Evolutionary conservation across 192 early-diverging fungal species (phyloP), one percentile per base, ranked within the genome.

Genomic region (Coemansia sp.): DNA sequence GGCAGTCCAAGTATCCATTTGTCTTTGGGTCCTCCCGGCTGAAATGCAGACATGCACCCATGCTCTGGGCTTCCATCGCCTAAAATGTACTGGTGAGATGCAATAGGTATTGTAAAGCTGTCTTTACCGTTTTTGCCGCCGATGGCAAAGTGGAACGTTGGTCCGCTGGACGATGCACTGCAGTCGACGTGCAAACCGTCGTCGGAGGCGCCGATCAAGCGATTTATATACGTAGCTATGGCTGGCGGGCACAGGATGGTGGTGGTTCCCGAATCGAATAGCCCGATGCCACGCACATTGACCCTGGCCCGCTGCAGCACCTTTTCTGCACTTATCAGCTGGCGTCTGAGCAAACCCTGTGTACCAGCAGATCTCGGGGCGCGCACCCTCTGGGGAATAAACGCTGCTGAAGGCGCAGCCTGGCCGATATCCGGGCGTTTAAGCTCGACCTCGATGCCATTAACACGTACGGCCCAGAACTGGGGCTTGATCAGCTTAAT

Each of bases 21-120:
- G 63, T 74, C 61, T 8, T 68, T 61, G 5, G 68, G 64, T 4
- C 77, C 68, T 6, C 77, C 77, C 1, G 65, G 68, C 56, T 74
- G 77, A 58, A 80, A 80, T 1, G 77, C 77, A 24, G 77, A 74
- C 71, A 80, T 74, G 42, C 77, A 80, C 0, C 77, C 75, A 64
- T 78, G 75, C 0, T 27, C 52, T 13, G 72, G 56, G 13, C 34
- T 55, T 5, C 72, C 77, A 34, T 80, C 71, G 2, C 72, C 72
- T 1, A 80, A 61, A 8, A 80, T 60, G 27, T 80, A 80, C 58
- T 73, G 68, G 39, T 72, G 67, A 4, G 77, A 65, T 6, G 57
- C 46, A 6, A 80, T 61, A 0, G 65, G 39, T 46, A 80, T 59
- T 10, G 53, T 45, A 13, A 66, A 23, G 6, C 23, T 18, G 13